These are phyloP conservation scores for Diaporthe sp. DNA, from an alignment of 2,329 filamentous ascomycete species.

Conservation along the genomic window DNA sequence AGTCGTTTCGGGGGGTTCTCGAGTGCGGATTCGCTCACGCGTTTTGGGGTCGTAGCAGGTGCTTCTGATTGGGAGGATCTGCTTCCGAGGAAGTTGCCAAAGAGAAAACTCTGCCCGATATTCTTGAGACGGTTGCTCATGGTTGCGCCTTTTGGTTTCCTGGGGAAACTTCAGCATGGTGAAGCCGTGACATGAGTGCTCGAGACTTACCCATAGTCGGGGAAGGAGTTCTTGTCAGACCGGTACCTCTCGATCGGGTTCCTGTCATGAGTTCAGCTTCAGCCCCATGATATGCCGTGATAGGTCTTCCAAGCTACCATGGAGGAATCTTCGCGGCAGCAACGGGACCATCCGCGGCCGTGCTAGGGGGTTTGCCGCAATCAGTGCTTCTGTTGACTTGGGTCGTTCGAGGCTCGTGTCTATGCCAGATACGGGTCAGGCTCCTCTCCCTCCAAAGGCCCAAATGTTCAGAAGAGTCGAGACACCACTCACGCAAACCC, in stretches of 20 bases:
- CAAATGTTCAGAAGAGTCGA: not conserved
- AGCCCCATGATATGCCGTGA: not conserved
- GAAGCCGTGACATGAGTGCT: conserved; percentile 20
- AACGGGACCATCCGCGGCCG: not conserved
- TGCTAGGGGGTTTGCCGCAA: not conserved
- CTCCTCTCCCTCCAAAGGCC: not conserved
- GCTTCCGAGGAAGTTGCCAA: conserved; percentile 11
- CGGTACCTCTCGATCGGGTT: conserved; percentile 41
- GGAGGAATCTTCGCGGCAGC: not conserved
- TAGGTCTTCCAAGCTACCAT: conserved; percentile 17
- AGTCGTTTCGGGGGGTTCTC: conserved; percentile 26
- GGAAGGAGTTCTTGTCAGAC: conserved; percentile 51
- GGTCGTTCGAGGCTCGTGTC: not conserved
- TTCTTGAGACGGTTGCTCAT: conserved; percentile 13
- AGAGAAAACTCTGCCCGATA: not conserved
- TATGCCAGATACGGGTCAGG: not conserved
- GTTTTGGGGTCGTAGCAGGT: conserved; percentile 13
- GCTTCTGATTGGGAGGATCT: not conserved
- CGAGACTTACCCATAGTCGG: conserved; percentile 53
- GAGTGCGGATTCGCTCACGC: not conserved
- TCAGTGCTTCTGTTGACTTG: not conserved
- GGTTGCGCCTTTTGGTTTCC: conserved; percentile 25
- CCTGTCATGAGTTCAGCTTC: conserved; percentile 31
- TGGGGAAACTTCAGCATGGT: conserved; percentile 7
- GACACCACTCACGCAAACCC: not conserved